These are phyloP conservation scores for Austroboletus novae-zelandiae DNA, from an alignment of 1,284 basidiomycete species.

Conservation along the genomic window DNA sequence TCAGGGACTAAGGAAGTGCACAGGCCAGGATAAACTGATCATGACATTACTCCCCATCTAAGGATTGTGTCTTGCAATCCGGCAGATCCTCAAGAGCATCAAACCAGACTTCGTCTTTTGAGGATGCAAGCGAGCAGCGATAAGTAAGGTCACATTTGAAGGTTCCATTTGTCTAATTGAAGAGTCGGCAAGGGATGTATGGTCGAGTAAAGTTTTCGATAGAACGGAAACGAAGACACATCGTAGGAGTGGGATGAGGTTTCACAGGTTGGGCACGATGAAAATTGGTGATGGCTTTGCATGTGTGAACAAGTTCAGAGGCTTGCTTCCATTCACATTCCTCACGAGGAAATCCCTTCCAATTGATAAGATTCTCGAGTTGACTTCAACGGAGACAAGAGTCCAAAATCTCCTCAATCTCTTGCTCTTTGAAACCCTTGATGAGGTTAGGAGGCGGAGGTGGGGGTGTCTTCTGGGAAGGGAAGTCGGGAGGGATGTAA, in stretches of 20 bases:
- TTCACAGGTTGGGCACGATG: not conserved
- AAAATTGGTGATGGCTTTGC: not conserved
- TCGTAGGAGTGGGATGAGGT: not conserved
- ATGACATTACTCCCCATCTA: too few species aligned
- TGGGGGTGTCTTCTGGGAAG: not conserved
- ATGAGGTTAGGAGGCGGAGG: not conserved
- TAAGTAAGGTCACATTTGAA: not conserved
- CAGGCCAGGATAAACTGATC: too few species aligned
- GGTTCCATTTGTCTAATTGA: not conserved
- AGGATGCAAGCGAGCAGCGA: not conserved
- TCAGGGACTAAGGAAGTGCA: too few species aligned
- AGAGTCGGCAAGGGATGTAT: not conserved
- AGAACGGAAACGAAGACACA: constrained; percentile 1
- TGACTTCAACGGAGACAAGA: accelerated
- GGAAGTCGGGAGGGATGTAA: constrained; percentile 1
- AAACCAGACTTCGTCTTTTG: not conserved
- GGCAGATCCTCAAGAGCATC: too few species aligned
- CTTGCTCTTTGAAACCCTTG: not conserved
- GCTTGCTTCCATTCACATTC: constrained; percentile 3
- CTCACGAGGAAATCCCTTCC: too few species aligned
- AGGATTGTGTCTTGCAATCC: too few species aligned
- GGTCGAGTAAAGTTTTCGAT: constrained; percentile 2
- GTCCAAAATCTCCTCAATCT: constrained; percentile 1
- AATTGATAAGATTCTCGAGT: not conserved
- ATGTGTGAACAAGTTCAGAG: not conserved